A percentile compares a stretch with the other conserved stretches of the same genome.
phyloP scores from a whole-genome alignment of 1,284 basidiomycete genomes.

The Trametes hirsuta region DNA sequence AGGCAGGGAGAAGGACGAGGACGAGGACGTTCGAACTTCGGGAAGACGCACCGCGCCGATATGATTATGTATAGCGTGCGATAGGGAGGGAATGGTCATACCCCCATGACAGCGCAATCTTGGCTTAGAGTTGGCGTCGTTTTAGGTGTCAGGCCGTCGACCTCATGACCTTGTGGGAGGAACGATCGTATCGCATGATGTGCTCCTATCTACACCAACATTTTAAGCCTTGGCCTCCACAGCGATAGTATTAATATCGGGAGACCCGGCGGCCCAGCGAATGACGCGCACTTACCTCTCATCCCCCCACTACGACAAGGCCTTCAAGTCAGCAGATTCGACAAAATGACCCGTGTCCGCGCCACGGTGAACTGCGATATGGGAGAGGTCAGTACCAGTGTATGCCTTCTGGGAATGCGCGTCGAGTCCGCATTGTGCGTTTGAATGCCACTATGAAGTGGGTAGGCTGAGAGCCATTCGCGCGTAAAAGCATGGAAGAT shows the following conservation, averaged over 20 bases:
- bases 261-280: no score
- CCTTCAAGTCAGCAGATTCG: not conserved
- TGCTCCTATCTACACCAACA: constrained; percentile 4
- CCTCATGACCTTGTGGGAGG: not conserved
- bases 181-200: constrained; percentile 3
- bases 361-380: constrained; percentile 66
- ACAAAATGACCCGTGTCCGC: constrained; percentile 15
- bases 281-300: not conserved
- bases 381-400: constrained; percentile 51
- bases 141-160: no score
- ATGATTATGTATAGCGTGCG: not conserved
- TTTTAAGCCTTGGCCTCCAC: not conserved
- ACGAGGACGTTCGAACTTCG: not conserved
- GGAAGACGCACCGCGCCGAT: not conserved
- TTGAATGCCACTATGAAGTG: no score
- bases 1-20: not conserved
- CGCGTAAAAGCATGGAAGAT: no score
- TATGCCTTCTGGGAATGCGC: no score
- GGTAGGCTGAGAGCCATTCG: no score
- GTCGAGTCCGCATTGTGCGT: no score
- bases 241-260: not conserved
- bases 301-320: not conserved
- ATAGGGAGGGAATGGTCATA: not conserved
- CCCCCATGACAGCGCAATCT: not conserved
- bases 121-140: not conserved